Base-by-base conservation (phyloP, 129 eudicot species). In the Gnaphalium uliginosum region DNA sequence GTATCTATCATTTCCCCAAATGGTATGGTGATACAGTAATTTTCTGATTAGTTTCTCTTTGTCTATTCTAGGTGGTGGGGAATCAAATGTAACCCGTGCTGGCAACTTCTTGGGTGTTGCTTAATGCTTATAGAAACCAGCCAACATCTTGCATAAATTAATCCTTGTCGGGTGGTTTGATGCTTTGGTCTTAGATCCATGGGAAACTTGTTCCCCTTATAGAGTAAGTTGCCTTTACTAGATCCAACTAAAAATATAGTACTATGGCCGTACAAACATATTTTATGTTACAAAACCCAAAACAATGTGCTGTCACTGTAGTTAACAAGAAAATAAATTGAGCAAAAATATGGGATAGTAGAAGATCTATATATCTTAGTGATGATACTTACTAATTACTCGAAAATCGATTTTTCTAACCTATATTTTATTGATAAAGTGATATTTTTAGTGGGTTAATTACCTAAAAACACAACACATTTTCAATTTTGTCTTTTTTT, bases 21-120 rank as follows among this genome's bases (percentile, higher is more conserved):
- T n/a, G n/a, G n/a, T n/a, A n/a, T n/a, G n/a, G n/a, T n/a, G n/a
- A n/a, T n/a, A n/a, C n/a, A n/a, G n/a, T n/a, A n/a, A n/a, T n/a
- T n/a, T n/a, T n/a, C n/a, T n/a, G n/a, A n/a, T n/a, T n/a, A n/a
- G n/a, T n/a, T n/a, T n/a, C n/a, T n/a, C n/a, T n/a, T n/a, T n/a
- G n/a, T n/a, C n/a, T n/a, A n/a, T n/a, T 10, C 21, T 66, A 19
- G 26, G 25, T 14, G 62, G 60, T 26, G 60, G 62, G 75, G 63
- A 32, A 32, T 26, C 39, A 56, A 10, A 24, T 23, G 63, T 71
- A 30, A 19, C 15, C 56, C 39, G 53, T 39, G 56, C 21, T 57
- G 76, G 76, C 76, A 57, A 72, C 22, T 72, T 72, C 67, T 57
- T 35, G 51, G 51, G 67, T 21, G 10, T 54, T 54, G 24, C 67